Conservation (phyloP, 108 stramenopile genomes). For the Aurantiochytrium sp. region DNA sequence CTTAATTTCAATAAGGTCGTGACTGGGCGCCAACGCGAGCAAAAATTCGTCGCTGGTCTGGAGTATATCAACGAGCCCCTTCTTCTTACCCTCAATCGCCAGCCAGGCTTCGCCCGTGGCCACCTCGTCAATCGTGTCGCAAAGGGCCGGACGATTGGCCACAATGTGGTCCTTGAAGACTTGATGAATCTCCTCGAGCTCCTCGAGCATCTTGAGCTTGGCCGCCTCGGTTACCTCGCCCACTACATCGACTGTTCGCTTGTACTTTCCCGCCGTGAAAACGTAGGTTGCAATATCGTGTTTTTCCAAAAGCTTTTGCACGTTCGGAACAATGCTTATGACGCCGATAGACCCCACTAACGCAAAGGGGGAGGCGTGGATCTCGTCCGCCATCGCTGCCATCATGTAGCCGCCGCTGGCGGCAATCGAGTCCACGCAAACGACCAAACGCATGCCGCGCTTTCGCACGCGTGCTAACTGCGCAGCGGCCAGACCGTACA, state of each 20-base stretch:
- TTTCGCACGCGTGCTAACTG: neutral
- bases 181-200: conserved; percentile 18
- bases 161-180: conserved; percentile 21
- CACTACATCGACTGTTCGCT: conserved; percentile 9
- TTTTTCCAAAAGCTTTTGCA: conserved; percentile 14
- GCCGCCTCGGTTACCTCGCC: conserved; percentile 12
- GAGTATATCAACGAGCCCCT: neutral
- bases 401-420: conserved; percentile 46
- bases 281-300: conserved; percentile 18
- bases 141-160: neutral
- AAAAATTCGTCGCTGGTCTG: neutral
- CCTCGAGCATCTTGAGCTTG: neutral
- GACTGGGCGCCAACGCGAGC: neutral
- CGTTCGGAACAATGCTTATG: conserved; percentile 23
- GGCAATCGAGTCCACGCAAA: conserved; percentile 36
- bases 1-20: neutral
- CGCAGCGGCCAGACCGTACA: conserved; percentile 32
- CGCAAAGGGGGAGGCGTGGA: conserved; percentile 41
- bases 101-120: conserved; percentile 25
- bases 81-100: neutral
- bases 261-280: conserved; percentile 35
- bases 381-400: conserved; percentile 34
- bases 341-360: conserved; percentile 39
- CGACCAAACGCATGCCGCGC: conserved; percentile 19
- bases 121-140: neutral